A percentile compares a stretch with the other conserved stretches of the same genome.
Conservation (phyloP, 164 flowering plant species). For the Brasenia schreberi region DNA sequence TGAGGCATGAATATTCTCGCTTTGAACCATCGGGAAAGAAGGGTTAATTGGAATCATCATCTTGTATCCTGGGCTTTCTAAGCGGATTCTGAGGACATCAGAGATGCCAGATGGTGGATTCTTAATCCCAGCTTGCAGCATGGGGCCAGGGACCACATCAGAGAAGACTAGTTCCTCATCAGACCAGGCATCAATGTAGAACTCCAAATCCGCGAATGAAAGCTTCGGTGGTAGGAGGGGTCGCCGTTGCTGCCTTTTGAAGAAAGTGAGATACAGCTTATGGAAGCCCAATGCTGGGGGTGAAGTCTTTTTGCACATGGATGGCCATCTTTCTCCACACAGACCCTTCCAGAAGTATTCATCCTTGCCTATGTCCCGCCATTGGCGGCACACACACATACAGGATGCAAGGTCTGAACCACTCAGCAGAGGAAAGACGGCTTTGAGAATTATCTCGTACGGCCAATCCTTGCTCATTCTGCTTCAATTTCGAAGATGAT, state of each 20-base stretch:
- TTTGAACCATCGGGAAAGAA: slow-evolving; percentile 34
- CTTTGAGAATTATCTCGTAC: slow-evolving; percentile 48
- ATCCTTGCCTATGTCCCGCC: slow-evolving; percentile 65
- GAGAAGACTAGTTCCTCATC: slow-evolving; percentile 59
- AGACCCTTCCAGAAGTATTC: slow-evolving; percentile 88
- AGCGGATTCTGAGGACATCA: slow-evolving; percentile 34
- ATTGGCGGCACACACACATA: slow-evolving; percentile 68
- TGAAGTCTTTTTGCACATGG: slow-evolving; percentile 49
- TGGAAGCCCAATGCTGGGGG: slow-evolving; percentile 44
- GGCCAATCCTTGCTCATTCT: slow-evolving; percentile 21
- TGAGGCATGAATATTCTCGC: slow-evolving; percentile 47
- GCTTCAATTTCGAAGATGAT: not conserved
- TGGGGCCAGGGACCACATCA: slow-evolving; percentile 61
- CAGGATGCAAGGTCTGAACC: slow-evolving; percentile 69
- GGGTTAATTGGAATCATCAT: slow-evolving; percentile 67
- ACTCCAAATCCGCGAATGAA: slow-evolving; percentile 64
- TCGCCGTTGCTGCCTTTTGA: slow-evolving; percentile 33
- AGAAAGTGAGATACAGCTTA: slow-evolving; percentile 49
- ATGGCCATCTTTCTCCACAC: slow-evolving; percentile 89
- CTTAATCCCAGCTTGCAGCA: slow-evolving; percentile 36
- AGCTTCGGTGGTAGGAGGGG: slow-evolving; percentile 63
- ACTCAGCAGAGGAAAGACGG: slow-evolving; percentile 67
- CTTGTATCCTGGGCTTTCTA: slow-evolving; percentile 58
- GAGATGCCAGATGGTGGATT: slow-evolving; percentile 40
- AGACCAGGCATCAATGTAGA: slow-evolving; percentile 71